Evolutionary conservation across 1,139 yeast species (phyloP), one percentile per base, ranked within the genome.

Genomic region (Hemisphaericaspora xylofermentans): DNA sequence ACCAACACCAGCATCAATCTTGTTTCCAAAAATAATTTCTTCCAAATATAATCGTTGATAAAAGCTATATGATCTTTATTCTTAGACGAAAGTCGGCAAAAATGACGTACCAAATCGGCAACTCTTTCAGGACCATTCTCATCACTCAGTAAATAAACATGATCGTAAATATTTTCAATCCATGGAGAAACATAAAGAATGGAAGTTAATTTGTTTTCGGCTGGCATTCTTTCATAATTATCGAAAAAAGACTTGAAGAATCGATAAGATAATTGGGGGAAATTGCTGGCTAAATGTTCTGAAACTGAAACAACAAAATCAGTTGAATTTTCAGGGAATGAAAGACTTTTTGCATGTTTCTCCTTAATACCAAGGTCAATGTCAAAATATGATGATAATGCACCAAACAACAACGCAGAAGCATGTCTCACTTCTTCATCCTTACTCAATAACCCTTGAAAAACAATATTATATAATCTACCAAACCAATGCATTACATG

Each of bases 261-360:
- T 33, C 84, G 73, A 47, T 75, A 74, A 0, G 95, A 78, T 56
- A 85, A 62, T 14, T 74, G 69, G 0, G 95, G 89, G 43, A 76
- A 76, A 12, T 71, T 63, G 7, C 52, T 50, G 0, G 95, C 76
- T 19, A 88, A 63, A 33, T 75, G 72, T n/a, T 69, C 65, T 3
- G 93, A 80, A 7, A 85, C 67, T 0, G 80, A 64, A 4, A 77
- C 76, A 12, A 86, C 79, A 62, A 84, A 84, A 15, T 80, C 76
- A 6, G 83, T 74, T 33, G 82, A 78, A 53, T 85, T 85, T 32
- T 78, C 76, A 0, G 96, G 95, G 50, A 86, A 82, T n/a, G 83
- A 78, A 13, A 84, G 72, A 33, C 79, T 85, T 13, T 76, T 74
- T 1, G 88, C 78, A 41, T 78, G 76, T 28, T 71, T 71, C 24